phyloP scores from a whole-genome alignment of 179 eudicot genomes.

The Amaranthus tricolor region DNA sequence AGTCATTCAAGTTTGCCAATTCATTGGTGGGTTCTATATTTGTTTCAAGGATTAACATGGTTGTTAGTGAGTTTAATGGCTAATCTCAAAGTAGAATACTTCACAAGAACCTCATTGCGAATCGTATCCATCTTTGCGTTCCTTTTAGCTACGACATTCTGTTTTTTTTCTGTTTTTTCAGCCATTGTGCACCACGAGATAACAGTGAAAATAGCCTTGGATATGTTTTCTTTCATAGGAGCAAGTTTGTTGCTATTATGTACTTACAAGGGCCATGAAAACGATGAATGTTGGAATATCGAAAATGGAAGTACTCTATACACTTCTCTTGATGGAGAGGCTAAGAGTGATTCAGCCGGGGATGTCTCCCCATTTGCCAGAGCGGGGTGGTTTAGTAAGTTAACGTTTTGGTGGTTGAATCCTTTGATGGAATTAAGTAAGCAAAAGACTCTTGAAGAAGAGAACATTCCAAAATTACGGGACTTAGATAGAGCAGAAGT shows the following conservation, averaged over 20 bases:
- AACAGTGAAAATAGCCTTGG: constrained; percentile 25
- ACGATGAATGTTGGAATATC: constrained; percentile 26
- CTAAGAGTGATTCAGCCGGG: constrained; percentile 3
- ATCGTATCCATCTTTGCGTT: constrained; percentile 43
- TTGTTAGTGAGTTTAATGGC: constrained; percentile 39
- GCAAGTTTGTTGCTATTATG: constrained; percentile 27
- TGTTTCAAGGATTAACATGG: constrained; percentile 59
- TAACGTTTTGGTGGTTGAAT: constrained; percentile 40
- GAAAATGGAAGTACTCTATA: constrained; percentile 22
- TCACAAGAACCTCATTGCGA: constrained; percentile 36
- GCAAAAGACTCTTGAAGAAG: constrained; percentile 28
- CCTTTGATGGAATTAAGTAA: constrained; percentile 33
- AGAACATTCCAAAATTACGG: constrained; percentile 33
- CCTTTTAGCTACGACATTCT: constrained; percentile 35
- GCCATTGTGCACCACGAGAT: constrained; percentile 26
- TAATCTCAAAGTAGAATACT: constrained; percentile 46
- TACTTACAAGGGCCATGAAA: constrained; percentile 46
- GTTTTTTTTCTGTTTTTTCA: constrained; percentile 37
- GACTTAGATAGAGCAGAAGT: constrained; percentile 29
- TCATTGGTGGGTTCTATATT: constrained; percentile 47
- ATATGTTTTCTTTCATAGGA: constrained; percentile 29
- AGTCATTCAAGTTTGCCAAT: constrained; percentile 35
- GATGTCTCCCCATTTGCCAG: constrained; percentile 23
- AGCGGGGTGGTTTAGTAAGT: constrained; percentile 28
- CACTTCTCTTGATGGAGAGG: constrained; percentile 21